A percentile compares a stretch with the other conserved stretches of the same genome.
Conservation (phyloP, 306 rosid genomes). For the barrel medic (Medicago truncatula) region MtrunA17r5.0-ANR NC_053044.1:45244001-45244500, state of each 20-base stretch:
- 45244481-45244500: slow-evolving; percentile 76
- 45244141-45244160: not conserved
- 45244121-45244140: slow-evolving; percentile 30
- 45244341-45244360: slow-evolving; percentile 18
- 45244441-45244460: slow-evolving; percentile 81
- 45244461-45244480: slow-evolving; percentile 77
- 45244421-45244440: slow-evolving; percentile 73
- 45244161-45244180: slow-evolving; percentile 7
- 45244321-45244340: too few relatives aligned
- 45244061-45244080: slow-evolving; percentile 30
- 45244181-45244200: slow-evolving; percentile 12
- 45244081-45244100: slow-evolving; percentile 14
- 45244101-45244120: slow-evolving; percentile 25
- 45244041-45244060: slow-evolving; percentile 19
- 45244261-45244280: slow-evolving; percentile 14
- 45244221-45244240: slow-evolving; percentile 18
- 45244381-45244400: slow-evolving; percentile 28
- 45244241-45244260: not conserved
- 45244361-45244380: slow-evolving; percentile 26
- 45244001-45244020: not conserved
- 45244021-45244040: slow-evolving; percentile 16
- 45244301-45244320: slow-evolving; percentile 5
- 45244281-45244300: slow-evolving; percentile 7
- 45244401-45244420: slow-evolving; percentile 64
- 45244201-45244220: slow-evolving; percentile 10